Evolutionary conservation across 441 rosid genomes (phyloP), one percentile per base, ranked within the genome.

Genomic region (Kokia cookei): DNA sequence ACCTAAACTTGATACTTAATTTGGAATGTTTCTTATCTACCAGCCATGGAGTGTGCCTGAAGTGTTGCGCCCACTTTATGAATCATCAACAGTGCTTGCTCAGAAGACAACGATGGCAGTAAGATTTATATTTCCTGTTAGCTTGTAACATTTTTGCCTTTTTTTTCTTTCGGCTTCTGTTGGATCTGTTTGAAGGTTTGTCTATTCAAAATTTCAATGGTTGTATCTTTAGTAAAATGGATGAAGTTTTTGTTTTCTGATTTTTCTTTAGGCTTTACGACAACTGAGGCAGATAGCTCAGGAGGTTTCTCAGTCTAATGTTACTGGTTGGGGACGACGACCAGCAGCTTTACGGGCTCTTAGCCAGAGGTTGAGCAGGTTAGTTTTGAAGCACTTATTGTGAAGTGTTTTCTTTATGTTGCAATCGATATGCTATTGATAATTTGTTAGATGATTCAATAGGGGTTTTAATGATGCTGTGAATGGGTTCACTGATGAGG

Each of bases 381-480:
- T 74, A 61, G 76, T 75, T 72, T 37, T 55, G 27, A 11, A 75
- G 24, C 57, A 60, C 17, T 32, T 67, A 48, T 65, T 14, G 37
- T 68, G 47, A 53, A 29, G 10, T 47, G 4, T 37, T 32, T 61
- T 22, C 40, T 26, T 54, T 54, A 60, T 60, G 24, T 61, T 73
- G 32, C 32, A 67, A 5, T 7, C 54, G 76, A 5, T 51, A 32
- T 69, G 27, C 65, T 54, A 9, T 75, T 62, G 59, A 45, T 50
- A 67, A 40, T 64, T 74, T 82, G 42, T 83, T 50, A 27, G 73
- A 57, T 82, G 63, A 51, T 80, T 65, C 14, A 68, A 67, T 80
- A 96, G 99, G 85, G 98, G 98, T 42, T 93, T 96, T 72, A 96
- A 96, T 76, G 99, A 96, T 85, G 97, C 97, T 75, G 89, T 96